Evolutionary conservation across 2,329 filamentous ascomycete genomes (phyloP), one percentile per base, ranked within the genome.

Genomic region (Botrytis fragariae): DNA sequence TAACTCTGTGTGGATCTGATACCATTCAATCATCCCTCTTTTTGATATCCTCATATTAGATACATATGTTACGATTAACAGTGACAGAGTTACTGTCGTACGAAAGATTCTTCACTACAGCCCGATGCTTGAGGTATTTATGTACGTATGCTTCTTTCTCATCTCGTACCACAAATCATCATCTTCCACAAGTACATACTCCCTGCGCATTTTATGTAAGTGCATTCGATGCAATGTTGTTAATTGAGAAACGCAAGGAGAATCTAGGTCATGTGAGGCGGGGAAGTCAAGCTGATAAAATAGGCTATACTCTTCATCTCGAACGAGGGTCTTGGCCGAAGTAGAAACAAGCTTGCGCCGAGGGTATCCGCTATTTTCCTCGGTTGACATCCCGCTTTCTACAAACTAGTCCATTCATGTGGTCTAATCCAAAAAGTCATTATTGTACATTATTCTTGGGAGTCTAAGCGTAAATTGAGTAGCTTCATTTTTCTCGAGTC

Each of bases 301-400:
- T 29, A 67, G 45, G 32, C 44, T 54, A 67, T 67, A 22, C 45
- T 39, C 64, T 44, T 16, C 20, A 32, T 32, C 48, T 57, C n/a
- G n/a, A 69, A 69, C 9, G 35, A 59, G 51, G 18, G 25, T 32
- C 65, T 68, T 57, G 65, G 65, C 65, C 48, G 35, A 42, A 32
- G 65, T 57, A 42, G 10, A 42, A 59, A 69, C 48, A 69, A 69
- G 48, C 35, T 65, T 42, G 35, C 65, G n/a, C 48, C 35, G 65
- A 57, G 48, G 16, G 1, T 68, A 29, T 68, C 65, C 48, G 48
- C 10, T 32, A 8, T 42, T 57, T 42, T 32, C n/a, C 35, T 29
- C 10, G 29, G 9, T 29, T 20, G 20, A 57, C 10, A 25, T 39
- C 35, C 64, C 6, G 25, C 4, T 22, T 1, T 57, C 48, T 10